Evolutionary conservation across 2,329 filamentous ascomycete species (phyloP), one percentile per base, ranked within the genome.

Genomic region (Akanthomyces uredinophilus): DNA sequence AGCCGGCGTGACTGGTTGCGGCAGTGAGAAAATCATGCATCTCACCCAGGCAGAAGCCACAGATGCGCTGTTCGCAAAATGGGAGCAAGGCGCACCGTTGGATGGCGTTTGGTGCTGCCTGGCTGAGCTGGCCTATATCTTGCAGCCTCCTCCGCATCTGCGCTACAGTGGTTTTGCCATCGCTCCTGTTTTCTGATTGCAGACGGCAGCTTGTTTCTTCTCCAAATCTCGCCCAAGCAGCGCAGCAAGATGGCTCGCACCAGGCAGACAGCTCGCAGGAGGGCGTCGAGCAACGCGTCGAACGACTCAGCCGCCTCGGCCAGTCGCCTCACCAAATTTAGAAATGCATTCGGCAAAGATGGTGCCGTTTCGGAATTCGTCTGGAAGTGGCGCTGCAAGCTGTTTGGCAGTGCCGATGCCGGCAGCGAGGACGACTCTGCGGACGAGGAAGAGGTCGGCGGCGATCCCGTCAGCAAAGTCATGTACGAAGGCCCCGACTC

Each of bases 401-500:
- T 73, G 16, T 54, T 71, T 29, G 66, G 65, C 11, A 61, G 41
- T n/a, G 46, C 46, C 37, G 47, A 59, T 46, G n/a, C n/a, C 22
- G 35, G 51, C 35, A 65, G 65, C 18, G 66, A 67, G 7, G 66
- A 61, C 5, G 65, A 67, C 35, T 58, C 59, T 37, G 61, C 64
- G 18, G 57, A 65, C 8, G 55, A 68, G 22, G 63, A 59, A 20
- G 59, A 62, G 47, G 53, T 74, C 29, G 74, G 72, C 18, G 63
- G 65, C 24, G 70, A 74, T 11, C 63, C 68, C 22, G 65, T 65
- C 52, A 68, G 77, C 64, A 77, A 78, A 69, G 76, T 71, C 2
- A 65, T 78, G 13, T 80, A 77, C 67, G 76, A 79, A 63, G 72
- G 73, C 8, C 68, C 67, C 39, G 66, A 70, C 41, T 70, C 68